A percentile compares a stretch with the other conserved stretches of the same genome.
These are phyloP conservation scores for Phytophthora boehmeriae DNA, from an alignment of 352 stramenopile species.

Conservation along the genomic window DNA sequence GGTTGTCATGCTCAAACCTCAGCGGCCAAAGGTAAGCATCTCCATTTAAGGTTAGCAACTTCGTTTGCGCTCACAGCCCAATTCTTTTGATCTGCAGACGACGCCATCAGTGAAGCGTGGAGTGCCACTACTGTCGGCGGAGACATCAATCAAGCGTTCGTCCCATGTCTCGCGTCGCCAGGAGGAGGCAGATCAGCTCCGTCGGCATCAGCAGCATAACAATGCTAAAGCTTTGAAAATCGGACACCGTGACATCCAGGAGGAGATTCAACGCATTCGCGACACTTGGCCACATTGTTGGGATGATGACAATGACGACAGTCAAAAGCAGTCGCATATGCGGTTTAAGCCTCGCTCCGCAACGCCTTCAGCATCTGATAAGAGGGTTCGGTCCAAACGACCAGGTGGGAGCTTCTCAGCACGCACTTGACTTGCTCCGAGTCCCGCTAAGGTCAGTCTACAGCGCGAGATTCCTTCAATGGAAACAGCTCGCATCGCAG, in stretches of 20 bases:
- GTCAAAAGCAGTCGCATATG: background rate
- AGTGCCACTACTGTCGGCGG: constrained; percentile 9
- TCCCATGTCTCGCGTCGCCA: constrained; percentile 51
- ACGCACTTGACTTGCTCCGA: constrained; percentile 9
- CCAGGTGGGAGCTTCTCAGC: constrained; percentile 23
- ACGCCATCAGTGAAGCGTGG: constrained; percentile 30
- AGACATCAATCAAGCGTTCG: constrained; percentile 57
- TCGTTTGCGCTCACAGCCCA: background rate
- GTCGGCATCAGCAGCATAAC: constrained; percentile 1
- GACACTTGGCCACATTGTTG: constrained; percentile 73
- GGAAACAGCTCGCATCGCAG: constrained; percentile 1
- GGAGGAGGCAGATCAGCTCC: constrained; percentile 30
- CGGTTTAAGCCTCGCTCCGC: constrained; percentile 7
- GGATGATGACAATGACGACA: constrained; percentile 35
- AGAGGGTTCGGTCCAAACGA: constrained; percentile 8
- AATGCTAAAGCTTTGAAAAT: constrained; percentile 8
- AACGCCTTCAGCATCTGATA: constrained; percentile 14
- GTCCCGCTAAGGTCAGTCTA: no score
- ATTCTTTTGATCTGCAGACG: constrained; percentile 22
- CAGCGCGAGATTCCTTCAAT: background rate
- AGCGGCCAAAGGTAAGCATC: constrained; percentile 34
- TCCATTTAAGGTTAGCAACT: background rate
- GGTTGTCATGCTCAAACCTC: constrained; percentile 32
- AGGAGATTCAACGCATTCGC: constrained; percentile 66
- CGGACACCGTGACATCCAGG: constrained; percentile 31